Base-by-base conservation (phyloP, 2,329 filamentous ascomycete genomes). In the Simplicillium sp. region DNA sequence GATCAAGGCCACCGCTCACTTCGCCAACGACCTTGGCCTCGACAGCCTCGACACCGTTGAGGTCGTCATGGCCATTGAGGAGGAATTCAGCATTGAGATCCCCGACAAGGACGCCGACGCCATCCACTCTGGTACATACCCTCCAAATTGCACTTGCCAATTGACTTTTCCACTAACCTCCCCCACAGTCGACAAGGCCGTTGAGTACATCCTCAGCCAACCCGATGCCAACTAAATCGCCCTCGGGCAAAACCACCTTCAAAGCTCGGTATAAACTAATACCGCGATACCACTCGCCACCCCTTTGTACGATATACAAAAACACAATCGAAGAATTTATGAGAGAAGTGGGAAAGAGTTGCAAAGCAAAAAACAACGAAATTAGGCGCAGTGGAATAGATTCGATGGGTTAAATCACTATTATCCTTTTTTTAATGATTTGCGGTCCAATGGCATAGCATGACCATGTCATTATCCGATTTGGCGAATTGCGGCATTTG, bases 21-120 rank as follows among this genome's bases (percentile, higher is more conserved):
- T 98, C 70, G 77, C 87, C 61, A 97, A 96, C 66, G 90, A 98
- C 69, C 84, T 98, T 49, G 92, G 89, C 51, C 75, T 98, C 57
- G 92, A 98, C 73, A 94, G 85, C 70, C 78, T 98, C 66, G 92
- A 98, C 66, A 96, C 92, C 49, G 92, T 98, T 49, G 92, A 98
- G 76, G 92, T 98, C 52, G 92, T 98, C 56, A 98, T 98, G 92
- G 92, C 92, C 52, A 97, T 98, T 68, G 92, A 98, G 78, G 92
- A 98, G 70, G 73, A 81, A 58, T 80, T 81, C 60, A 78, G 87
- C 83, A 92, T 96, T 64, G 89, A 96, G 77, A 96, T 96, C 58
- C 89, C 89, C 54, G 89, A 96, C 71, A 95, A 95, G 79, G 87
- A 95, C 61, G 89, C 89, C 52, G 89, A 96, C 66, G 74, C 76